A percentile compares a stretch with the other conserved stretches of the same genome.
Conservation (phyloP, 2,329 filamentous ascomycete genomes). For the Bipolaris sorokiniana region DNA sequence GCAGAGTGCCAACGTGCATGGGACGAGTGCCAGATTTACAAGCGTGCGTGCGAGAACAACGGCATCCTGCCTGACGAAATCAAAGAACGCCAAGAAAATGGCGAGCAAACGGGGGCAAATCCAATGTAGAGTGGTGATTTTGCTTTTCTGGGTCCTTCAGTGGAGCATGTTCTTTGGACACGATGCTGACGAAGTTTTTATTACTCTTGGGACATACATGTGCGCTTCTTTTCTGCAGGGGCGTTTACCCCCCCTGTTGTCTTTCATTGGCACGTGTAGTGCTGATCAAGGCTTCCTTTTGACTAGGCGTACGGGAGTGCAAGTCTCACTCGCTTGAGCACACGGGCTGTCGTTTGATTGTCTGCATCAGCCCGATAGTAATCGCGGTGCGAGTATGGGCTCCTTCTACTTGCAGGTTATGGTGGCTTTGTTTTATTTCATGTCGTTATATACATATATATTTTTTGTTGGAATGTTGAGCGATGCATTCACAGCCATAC, state of each 20-base stretch:
- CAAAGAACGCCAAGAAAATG: constrained; percentile 49
- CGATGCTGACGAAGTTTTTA: constrained; percentile 13
- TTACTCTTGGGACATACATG: constrained; percentile 12
- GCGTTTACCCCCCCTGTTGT: constrained; percentile 2
- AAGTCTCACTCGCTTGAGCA: constrained; percentile 30
- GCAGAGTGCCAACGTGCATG: constrained; percentile 78
- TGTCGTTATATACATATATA: neutral
- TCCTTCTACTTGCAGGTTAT: constrained; percentile 12
- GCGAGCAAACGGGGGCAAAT: constrained; percentile 46
- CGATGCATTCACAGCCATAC: constrained; percentile 18
- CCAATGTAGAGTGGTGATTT: constrained; percentile 16
- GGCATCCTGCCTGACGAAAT: constrained; percentile 50
- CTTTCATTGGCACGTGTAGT: constrained; percentile 7
- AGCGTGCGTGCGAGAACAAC: constrained; percentile 56
- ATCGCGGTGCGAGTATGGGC: constrained; percentile 22
- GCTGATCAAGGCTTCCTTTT: constrained; percentile 14
- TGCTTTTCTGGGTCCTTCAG: neutral
- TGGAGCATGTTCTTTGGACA: constrained; percentile 5
- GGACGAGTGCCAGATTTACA: constrained; percentile 79
- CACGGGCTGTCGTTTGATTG: constrained; percentile 17
- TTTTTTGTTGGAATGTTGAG: constrained; percentile 2
- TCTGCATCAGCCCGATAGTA: constrained; percentile 20
- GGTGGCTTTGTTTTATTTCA: constrained; percentile 16
- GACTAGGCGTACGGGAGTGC: constrained; percentile 28
- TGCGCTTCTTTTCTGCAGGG: constrained; percentile 9